Base-by-base conservation (phyloP, 2,329 filamentous ascomycete species). In the Neopestalotiopsis rosae region DNA sequence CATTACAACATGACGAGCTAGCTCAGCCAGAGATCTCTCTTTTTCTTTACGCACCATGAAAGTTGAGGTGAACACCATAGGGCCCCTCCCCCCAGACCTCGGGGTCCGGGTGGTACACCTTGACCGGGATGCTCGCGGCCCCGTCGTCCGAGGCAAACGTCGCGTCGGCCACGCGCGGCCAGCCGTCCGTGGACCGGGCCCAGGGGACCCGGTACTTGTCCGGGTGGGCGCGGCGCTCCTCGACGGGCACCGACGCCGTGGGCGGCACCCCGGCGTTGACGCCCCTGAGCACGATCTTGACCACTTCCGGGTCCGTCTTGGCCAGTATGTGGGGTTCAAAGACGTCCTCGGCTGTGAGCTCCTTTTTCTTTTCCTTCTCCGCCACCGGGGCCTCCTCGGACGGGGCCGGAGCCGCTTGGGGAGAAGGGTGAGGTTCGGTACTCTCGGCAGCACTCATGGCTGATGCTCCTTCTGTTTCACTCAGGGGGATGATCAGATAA, bases 21-120 rank as follows among this genome's bases (percentile, higher is more conserved):
- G 24, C 32, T 70, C 17, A 69, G 57, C 13, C 45, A 5, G 1
- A 5, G 32, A 28, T n/a, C 14, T 42, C 5, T 34, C 38, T 64
- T 28, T 13, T 5, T 14, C 17, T 28, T 49, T 7, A 42, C 12
- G 14, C 68, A 76, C 78, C 79, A 52, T 81, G 79, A 65, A 79
- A 80, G 64, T 81, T 81, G 5, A 81, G 61, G 65, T 81, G 79
- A 1, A 75, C 74, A 1, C 78, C 75, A 61, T 80, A 79, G 10
- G 78, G 78, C 0, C 79, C 79, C 0, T 72, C 57, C 0, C 79
- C 79, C 64, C 74, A 74, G 30, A 65, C 69, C 14, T 61, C 66
- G 6, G 74, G 73, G 61, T 80, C 77, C 1, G 79, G 79, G 56
- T 79, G 74, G 61, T 81, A 81, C 5, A 80, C 71, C 32, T 76